Evolutionary conservation across 75 land plant genomes (phyloP), one percentile per base, ranked within the genome.

Genomic region (Selaginella moellendorffii): DNA sequence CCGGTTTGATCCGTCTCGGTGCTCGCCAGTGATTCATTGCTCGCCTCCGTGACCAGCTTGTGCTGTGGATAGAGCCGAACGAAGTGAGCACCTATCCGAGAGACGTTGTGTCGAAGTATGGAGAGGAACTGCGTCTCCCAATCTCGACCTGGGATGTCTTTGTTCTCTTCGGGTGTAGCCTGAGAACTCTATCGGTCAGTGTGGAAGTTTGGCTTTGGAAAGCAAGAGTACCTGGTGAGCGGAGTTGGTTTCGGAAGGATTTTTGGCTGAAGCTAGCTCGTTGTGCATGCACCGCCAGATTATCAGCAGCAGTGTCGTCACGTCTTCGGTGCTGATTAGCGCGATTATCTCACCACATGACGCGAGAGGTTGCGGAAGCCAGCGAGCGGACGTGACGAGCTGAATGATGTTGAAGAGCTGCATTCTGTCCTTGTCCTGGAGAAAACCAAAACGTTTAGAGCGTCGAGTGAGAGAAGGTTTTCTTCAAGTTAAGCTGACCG

Each of bases 231-330:
- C 66, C 58, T 61, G 66, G 64, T 22, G 62, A 52, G 12, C 10
- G 18, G 19, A 31, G 17, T 23, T 63, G 31, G 2, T 60, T 29
- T 63, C 72, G 67, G 67, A 70, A 19, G 64, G 10, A 29, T 70
- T 70, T 53, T 53, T 26, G 19, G 67, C 72, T 52, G 52, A 64
- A 1, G 72, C 72, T 62, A 71, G 46, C 46, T 66, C 74, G 28
- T 71, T 62, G 54, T 71, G 74, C 74, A 71, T 65, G 69, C 74
- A 71, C n/a, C 70, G 74, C 74, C 74, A 71, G 28, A 71, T 66
- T 1, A 71, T 52, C 52, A 71, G 36, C 28, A 71, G 74, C 62
- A 71, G 59, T 26, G 56, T 66, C 25, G 62, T 66, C 20, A 71
- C 51, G 23, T 71, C 74, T 21, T 66, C 63, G 8, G 61, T 69